A percentile compares a stretch with the other conserved stretches of the same genome.
phyloP scores from a whole-genome alignment of 1,139 yeast species.

The Candida sp. region DNA sequence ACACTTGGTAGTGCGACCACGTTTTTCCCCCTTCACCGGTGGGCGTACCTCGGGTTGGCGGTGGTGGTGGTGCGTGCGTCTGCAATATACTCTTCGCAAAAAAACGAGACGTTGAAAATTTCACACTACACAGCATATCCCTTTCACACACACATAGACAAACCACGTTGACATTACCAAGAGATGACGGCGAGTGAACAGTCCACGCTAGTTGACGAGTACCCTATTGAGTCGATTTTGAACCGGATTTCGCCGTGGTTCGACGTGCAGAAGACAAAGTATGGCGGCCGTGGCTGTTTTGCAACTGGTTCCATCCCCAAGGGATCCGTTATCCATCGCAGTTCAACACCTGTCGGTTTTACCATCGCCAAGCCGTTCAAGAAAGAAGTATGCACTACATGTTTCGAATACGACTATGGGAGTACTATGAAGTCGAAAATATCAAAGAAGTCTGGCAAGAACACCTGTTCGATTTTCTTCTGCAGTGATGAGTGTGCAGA shows the following conservation, averaged over 20 bases:
- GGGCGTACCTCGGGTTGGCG: background rate
- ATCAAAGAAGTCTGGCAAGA: slow-evolving; percentile 56
- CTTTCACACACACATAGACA: background rate
- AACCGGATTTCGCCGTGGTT: slow-evolving; percentile 32
- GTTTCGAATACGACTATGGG: slow-evolving; percentile 58
- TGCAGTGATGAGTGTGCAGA: slow-evolving; percentile 53
- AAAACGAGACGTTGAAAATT: background rate
- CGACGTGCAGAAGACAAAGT: slow-evolving; percentile 43
- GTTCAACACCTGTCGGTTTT: slow-evolving; percentile 48
- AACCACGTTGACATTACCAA: background rate
- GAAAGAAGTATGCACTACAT: slow-evolving; percentile 66
- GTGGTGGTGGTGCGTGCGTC: background rate
- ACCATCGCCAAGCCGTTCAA: slow-evolving; percentile 58
- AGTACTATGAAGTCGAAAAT: slow-evolving; percentile 44
- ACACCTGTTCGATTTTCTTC: slow-evolving; percentile 55
- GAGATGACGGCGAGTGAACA: slow-evolving; percentile 8
- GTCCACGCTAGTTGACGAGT: slow-evolving; percentile 11
- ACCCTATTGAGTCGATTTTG: slow-evolving; percentile 6
- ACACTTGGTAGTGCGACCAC: background rate
- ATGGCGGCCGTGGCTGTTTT: slow-evolving; percentile 74
- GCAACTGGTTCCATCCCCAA: slow-evolving; percentile 42
- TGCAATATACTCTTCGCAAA: background rate
- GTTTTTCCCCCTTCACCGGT: background rate
- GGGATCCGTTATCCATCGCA: slow-evolving; percentile 44
- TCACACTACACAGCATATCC: background rate